phyloP scores from a whole-genome alignment of 257 asterid species.

The Osmanthus fragrans region DNA sequence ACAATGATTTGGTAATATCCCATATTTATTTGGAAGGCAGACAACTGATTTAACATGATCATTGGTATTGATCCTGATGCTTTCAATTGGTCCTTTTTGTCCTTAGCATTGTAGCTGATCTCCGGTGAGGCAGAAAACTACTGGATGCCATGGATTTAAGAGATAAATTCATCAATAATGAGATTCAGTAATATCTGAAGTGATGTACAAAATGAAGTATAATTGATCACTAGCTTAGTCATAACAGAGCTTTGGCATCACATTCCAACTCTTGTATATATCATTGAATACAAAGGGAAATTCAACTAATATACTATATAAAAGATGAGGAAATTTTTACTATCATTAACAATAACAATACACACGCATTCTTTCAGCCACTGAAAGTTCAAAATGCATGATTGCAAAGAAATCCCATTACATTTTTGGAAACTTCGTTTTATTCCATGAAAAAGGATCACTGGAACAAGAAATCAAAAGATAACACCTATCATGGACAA shows the following conservation, averaged over 20 bases:
- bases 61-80: no score
- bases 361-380: neutral
- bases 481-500: neutral
- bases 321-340: neutral
- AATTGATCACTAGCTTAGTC: neutral
- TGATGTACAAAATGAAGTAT: neutral
- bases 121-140: neutral
- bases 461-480: neutral
- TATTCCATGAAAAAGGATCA: neutral
- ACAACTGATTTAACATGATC: neutral
- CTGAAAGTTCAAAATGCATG: neutral
- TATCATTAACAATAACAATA: neutral
- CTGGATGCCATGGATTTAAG: neutral
- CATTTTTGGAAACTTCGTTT: neutral
- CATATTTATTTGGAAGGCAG: neutral
- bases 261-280: neutral
- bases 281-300: neutral
- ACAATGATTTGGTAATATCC: no score
- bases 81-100: neutral
- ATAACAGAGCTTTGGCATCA: neutral
- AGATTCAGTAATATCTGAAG: neutral
- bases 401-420: neutral
- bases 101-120: neutral
- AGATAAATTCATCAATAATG: neutral
- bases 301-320: neutral